Base-by-base conservation (phyloP, 2,329 filamentous ascomycete genomes). In the Trichoderma koningii region DNA sequence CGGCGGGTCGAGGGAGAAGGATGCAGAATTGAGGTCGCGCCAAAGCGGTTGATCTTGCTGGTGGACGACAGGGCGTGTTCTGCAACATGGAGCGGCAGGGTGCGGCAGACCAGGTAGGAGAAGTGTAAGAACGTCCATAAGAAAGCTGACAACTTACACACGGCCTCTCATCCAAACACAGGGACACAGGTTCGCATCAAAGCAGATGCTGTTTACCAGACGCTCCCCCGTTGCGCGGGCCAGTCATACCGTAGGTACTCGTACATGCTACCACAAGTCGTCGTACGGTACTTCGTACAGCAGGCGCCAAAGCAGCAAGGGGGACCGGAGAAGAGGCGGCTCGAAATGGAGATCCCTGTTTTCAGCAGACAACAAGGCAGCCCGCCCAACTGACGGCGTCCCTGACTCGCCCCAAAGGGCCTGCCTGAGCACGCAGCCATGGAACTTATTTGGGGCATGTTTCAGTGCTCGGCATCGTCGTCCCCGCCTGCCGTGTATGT, bases 291-390 rank as follows among this genome's bases (percentile, higher is more conserved):
- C 23, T 51, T 12, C 26, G 48, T 28, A 17, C 26, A 42, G 38
- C 23, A 48, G 59, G 34, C 59, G 59, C 59, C 48, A 62, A 45
- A 62, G 34, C 47, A 62, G 48, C 47, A 62, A 52, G 59, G 30
- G 59, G 30, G 59, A 19, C 59, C 59, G 50, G 59, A 53, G 26
- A 42, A 55, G 30, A 63, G 62, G 63, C 57, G 63, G 63, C 55
- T 44, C 56, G 19, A 38, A 5, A 60, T 50, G n/a, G 41, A 44
- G 55, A 66, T 66, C 64, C 64, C 64, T 66, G 64, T 66, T 66
- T 66, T 66, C 64, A 66, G 64, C 64, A 66, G 64, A 44, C 64
- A 66, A 48, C 23, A 60, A 55, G 19, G 50, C 57, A 63, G 64
- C 64, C 56, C 57, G 50, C 51, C 26, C 15, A 23, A 47, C 55